Percentiles rank a stretch among this genome's conserved stretches.
Evolutionary conservation across 306 rosid species (phyloP).

Genomic region (Purshia tridentata): DNA sequence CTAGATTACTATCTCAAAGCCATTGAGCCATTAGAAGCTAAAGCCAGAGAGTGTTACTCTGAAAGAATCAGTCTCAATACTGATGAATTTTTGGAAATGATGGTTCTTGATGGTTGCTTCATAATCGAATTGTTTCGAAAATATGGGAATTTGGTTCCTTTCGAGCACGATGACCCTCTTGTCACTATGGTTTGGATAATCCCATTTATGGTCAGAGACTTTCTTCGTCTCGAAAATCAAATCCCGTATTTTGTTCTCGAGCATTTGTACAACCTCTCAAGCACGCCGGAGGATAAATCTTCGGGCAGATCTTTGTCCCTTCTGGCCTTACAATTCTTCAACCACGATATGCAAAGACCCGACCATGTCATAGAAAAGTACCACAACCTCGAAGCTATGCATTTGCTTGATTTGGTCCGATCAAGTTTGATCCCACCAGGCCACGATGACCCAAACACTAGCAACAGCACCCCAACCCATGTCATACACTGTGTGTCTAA

Average conservation of each 20-base stretch:
- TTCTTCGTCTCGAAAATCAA: conserved; percentile 73
- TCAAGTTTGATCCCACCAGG: conserved; percentile 33
- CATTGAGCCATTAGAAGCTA: conserved; percentile 31
- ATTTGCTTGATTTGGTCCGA: conserved; percentile 62
- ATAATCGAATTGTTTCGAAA: conserved; percentile 50
- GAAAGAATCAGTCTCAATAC: conserved; percentile 31
- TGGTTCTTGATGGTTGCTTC: conserved; percentile 76
- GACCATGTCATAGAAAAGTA: conserved; percentile 29
- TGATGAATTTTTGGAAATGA: conserved; percentile 46
- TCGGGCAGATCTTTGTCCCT: conserved; percentile 18
- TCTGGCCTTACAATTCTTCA: conserved; percentile 57
- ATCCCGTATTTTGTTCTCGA: conserved; percentile 60
- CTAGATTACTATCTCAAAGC: conserved; percentile 24
- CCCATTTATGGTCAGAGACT: conserved; percentile 49
- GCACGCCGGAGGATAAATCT: conserved; percentile 5
- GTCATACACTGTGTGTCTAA: conserved; percentile 60
- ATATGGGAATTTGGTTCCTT: conserved; percentile 21
- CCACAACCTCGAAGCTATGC: conserved; percentile 16
- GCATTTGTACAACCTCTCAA: conserved; percentile 32
- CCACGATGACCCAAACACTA: neutral
- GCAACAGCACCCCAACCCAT: conserved; percentile 38
- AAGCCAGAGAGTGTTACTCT: conserved; percentile 58
- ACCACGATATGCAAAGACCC: conserved; percentile 40
- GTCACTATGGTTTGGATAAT: conserved; percentile 49
- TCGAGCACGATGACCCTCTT: conserved; percentile 46